A percentile compares a stretch with the other conserved stretches of the same genome.
These are phyloP conservation scores for Mycena indigotica DNA, from an alignment of 768 basidiomycete species.

Conservation along the genomic window DNA sequence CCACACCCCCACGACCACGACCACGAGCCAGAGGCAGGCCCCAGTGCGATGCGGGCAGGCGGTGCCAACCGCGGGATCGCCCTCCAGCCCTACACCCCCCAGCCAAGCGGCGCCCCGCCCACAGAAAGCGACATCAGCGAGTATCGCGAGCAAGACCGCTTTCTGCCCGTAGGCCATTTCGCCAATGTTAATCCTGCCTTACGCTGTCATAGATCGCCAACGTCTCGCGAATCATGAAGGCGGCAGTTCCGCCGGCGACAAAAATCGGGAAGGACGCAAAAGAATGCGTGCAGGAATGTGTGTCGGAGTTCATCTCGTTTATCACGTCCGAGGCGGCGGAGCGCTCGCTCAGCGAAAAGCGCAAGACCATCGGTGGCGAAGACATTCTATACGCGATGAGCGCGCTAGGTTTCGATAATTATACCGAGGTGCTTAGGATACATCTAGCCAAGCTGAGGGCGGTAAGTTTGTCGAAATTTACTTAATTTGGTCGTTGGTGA, in stretches of 20 bases:
- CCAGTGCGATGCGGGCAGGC: not conserved
- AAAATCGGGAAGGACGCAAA: conserved; percentile 99
- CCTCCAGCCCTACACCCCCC: not conserved
- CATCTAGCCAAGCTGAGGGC: conserved; percentile 89
- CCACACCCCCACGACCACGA: too few relatives aligned
- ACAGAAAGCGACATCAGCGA: conserved; percentile 94
- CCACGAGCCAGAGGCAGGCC: not conserved
- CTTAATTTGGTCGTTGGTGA: not conserved
- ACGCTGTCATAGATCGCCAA: conserved; percentile 80
- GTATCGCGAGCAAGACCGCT: conserved; percentile 93
- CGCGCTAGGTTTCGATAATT: conserved; percentile 91
- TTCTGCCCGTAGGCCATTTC: conserved; percentile 72
- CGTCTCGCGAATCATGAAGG: conserved; percentile 97
- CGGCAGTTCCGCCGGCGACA: conserved; percentile 82
- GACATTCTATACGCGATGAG: conserved; percentile 96
- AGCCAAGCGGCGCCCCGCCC: not conserved
- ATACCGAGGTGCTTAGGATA: conserved; percentile 89
- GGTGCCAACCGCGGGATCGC: too few relatives aligned
- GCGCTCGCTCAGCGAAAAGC: conserved; percentile 90
- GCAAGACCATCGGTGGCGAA: conserved; percentile 97
- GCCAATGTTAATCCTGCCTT: not conserved
- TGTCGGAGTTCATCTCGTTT: conserved; percentile 97
- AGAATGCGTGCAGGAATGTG: conserved; percentile 97
- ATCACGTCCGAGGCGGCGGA: conserved; percentile 97
- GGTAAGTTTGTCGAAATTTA: conserved; percentile 41